phyloP scores from a whole-genome alignment of 2,329 filamentous ascomycete species.

The Xylaria sp. region DNA sequence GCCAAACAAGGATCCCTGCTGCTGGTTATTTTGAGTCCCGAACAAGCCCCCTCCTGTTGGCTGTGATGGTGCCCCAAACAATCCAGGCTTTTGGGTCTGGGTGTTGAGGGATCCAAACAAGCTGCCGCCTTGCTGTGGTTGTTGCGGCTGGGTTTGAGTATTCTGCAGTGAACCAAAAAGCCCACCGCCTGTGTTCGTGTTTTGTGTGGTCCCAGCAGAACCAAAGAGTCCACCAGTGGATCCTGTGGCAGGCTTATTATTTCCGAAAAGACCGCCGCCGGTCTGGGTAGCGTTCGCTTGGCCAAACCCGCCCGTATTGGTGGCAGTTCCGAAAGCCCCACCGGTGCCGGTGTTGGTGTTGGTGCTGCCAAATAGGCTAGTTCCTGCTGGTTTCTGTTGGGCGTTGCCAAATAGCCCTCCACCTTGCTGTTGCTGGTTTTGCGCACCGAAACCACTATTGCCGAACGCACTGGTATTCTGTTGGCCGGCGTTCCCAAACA shows the following conservation, averaged over 20 bases:
- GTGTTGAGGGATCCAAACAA: conserved; percentile 58
- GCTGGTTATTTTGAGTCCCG: conserved; percentile 53
- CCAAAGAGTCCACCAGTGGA: conserved; percentile 51
- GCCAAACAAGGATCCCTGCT: conserved; percentile 54
- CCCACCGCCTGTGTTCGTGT: conserved; percentile 49
- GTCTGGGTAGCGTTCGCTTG: conserved; percentile 25
- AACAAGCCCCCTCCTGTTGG: conserved; percentile 59
- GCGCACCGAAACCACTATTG: conserved; percentile 39
- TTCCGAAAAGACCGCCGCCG: conserved; percentile 52
- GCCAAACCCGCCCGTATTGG: conserved; percentile 40
- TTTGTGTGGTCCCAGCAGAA: conserved; percentile 43
- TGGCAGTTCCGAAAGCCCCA: conserved; percentile 51
- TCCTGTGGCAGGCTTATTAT: conserved; percentile 45
- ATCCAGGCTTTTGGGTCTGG: conserved; percentile 61
- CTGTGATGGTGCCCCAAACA: conserved; percentile 57
- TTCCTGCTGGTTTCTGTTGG: conserved; percentile 45
- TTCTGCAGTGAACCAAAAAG: conserved; percentile 56
- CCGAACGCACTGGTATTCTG: conserved; percentile 43
- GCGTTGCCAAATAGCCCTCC: conserved; percentile 46
- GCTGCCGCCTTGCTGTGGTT: conserved; percentile 46
- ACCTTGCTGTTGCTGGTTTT: conserved; percentile 47
- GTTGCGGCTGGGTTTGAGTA: conserved; percentile 47
- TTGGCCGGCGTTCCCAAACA: conserved; percentile 40
- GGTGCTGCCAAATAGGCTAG: conserved; percentile 48
- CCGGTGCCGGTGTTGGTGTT: conserved; percentile 40